These are phyloP conservation scores for Dryas alaskensis DNA, from an alignment of 306 rosid genomes.

Conservation along the genomic window DNA sequence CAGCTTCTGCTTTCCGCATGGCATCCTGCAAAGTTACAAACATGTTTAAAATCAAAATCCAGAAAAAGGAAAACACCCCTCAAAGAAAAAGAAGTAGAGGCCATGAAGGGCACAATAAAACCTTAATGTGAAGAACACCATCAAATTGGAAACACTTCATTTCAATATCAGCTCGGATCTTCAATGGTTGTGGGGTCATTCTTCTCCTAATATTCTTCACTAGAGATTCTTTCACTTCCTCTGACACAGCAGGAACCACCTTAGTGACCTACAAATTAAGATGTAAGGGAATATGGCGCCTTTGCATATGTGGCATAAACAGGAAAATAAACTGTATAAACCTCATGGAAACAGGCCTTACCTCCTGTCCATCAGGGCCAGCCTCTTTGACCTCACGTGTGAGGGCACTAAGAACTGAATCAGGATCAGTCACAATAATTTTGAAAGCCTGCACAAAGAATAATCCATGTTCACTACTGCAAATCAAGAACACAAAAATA, in stretches of 20 bases:
- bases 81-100: neutral
- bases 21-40: conserved; percentile 62
- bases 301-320: neutral
- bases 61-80: neutral
- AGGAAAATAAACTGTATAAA: conserved; percentile 1
- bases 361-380: conserved; percentile 95
- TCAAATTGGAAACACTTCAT: conserved; percentile 97
- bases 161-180: conserved; percentile 93
- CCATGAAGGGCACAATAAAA: conserved; percentile 9
- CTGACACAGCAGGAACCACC: conserved; percentile 83
- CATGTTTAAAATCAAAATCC: neutral
- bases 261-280: conserved; percentile 54
- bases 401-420: conserved; percentile 69
- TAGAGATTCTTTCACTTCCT: conserved; percentile 78
- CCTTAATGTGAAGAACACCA: conserved; percentile 96
- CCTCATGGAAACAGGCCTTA: conserved; percentile 24
- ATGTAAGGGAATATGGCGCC: neutral
- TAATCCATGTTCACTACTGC: conserved; percentile 5
- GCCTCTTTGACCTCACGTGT: conserved; percentile 79
- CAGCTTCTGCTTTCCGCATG: conserved; percentile 93
- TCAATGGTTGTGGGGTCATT: conserved; percentile 96
- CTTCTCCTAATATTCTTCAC: conserved; percentile 82
- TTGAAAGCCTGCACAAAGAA: conserved; percentile 75
- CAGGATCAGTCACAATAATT: conserved; percentile 81
- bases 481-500: conserved; percentile 8